These are phyloP conservation scores for Debaryomycetaceae sp. DNA, from an alignment of 1,139 yeast genomes.

Conservation along the genomic window DNA sequence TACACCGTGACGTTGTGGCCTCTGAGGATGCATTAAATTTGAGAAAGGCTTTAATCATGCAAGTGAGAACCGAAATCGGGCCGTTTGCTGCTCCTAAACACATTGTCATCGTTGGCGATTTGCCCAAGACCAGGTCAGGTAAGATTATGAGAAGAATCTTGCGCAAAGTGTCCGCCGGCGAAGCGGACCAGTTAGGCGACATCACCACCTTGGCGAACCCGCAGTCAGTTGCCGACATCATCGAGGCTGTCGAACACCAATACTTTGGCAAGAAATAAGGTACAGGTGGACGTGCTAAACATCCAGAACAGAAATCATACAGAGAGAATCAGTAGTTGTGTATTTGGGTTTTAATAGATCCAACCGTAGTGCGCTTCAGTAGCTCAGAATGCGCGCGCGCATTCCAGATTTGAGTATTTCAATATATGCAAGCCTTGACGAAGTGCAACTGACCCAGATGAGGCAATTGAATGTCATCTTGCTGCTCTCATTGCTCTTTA, in stretches of 20 bases:
- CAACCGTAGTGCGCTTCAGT: too few species aligned
- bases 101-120: constrained; percentile 79
- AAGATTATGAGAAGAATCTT: constrained; percentile 98
- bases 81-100: constrained; percentile 98
- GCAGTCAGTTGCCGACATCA: constrained; percentile 73
- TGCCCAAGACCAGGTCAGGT: constrained; percentile 98
- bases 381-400: too few species aligned
- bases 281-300: background rate
- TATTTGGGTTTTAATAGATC: too few species aligned
- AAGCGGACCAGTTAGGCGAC: constrained; percentile 93
- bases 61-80: constrained; percentile 91
- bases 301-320: too few species aligned
- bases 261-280: constrained; percentile 42
- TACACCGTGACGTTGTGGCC: too few species aligned
- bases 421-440: too few species aligned
- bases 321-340: too few species aligned
- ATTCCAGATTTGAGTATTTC: too few species aligned
- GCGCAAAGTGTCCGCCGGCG: constrained; percentile 85
- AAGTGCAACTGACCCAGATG: too few species aligned
- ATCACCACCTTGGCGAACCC: constrained; percentile 89
- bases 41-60: constrained; percentile 79
- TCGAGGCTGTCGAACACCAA: constrained; percentile 46
- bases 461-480: background rate
- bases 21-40: constrained; percentile 51
- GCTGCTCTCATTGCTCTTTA: background rate